These are phyloP conservation scores for Tolypocladium sp. DNA, from an alignment of 2,329 filamentous ascomycete genomes.

Conservation along the genomic window DNA sequence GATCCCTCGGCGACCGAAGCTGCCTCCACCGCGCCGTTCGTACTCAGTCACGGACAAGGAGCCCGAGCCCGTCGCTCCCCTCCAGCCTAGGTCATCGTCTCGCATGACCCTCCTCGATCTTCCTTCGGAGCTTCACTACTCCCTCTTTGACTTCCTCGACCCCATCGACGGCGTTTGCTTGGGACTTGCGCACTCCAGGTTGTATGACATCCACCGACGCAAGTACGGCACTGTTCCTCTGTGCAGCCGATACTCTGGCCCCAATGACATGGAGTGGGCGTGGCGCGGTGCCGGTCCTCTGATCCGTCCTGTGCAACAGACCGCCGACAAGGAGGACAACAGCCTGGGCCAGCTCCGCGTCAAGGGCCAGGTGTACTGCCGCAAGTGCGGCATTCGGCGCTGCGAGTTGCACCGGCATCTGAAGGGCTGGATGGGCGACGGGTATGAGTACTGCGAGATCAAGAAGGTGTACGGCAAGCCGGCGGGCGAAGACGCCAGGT, in stretches of 20 bases:
- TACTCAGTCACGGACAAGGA: slow-evolving; percentile 54
- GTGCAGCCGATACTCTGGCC: slow-evolving; percentile 46
- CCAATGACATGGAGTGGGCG: slow-evolving; percentile 55
- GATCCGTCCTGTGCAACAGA: slow-evolving; percentile 14
- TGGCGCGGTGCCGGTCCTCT: slow-evolving; percentile 47
- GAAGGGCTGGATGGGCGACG: slow-evolving; percentile 47
- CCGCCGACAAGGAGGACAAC: slow-evolving; percentile 2
- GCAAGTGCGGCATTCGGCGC: slow-evolving; percentile 50
- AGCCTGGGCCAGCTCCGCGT: slow-evolving; percentile 39
- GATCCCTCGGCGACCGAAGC: slow-evolving; percentile 20
- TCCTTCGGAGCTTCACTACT: slow-evolving; percentile 50
- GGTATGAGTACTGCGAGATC: slow-evolving; percentile 51
- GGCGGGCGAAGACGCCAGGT: slow-evolving; percentile 35
- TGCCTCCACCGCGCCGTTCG: slow-evolving; percentile 42
- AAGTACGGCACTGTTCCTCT: slow-evolving; percentile 49
- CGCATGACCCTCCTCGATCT: slow-evolving; percentile 40
- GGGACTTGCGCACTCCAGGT: slow-evolving; percentile 46
- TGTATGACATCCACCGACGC: slow-evolving; percentile 49
- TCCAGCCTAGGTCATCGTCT: slow-evolving; percentile 36
- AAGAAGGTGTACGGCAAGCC: slow-evolving; percentile 45
- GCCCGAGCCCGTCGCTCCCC: slow-evolving; percentile 38
- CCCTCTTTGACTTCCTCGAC: slow-evolving; percentile 53
- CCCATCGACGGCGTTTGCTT: slow-evolving; percentile 56
- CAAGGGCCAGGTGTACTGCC: slow-evolving; percentile 51
- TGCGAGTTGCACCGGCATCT: slow-evolving; percentile 57